Base-by-base conservation (phyloP, 495 filamentous ascomycete species). In the Lasiosphaeria hispida region DNA sequence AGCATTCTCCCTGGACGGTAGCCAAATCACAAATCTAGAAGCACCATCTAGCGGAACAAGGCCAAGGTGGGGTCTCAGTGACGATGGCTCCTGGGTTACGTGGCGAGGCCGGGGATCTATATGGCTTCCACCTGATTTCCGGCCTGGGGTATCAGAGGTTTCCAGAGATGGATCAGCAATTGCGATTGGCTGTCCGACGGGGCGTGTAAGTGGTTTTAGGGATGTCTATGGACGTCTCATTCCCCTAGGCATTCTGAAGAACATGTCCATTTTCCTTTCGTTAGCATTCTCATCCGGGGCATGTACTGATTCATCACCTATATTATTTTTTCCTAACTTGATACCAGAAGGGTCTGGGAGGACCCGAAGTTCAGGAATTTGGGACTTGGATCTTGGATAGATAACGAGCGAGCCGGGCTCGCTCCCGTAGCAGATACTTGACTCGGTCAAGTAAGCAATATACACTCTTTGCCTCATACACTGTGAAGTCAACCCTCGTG, bases 121-220 rank as follows among this genome's bases (percentile, higher is more conserved):
- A 44, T 44, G 42, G 42, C 42, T 44, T 44, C 42, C 42, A 44
- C 42, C 42, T 44, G 42, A 44, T 44, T 44, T 44, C 42, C 42
- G 42, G 8, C 42, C 42, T 44, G 11, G 15, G 42, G 42, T 8
- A 44, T 44, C 15, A 44, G 42, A 44, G 4, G 15, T 44, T 44
- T 44, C 42, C 42, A 44, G 42, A 44, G 42, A 44, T 44, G 42
- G 42, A 44, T 44, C 42, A 13, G 42, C 42, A 44, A 44, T 44
- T 44, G 42, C 42, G 5, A 44, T 44, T 8, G 42, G 42, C 42
- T 13, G 42, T 44, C 42, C 42, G 42, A 44, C 42, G 18, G 42
- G 42, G 42, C 42, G 15, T 44, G 42, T 44, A 13, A 13, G 42
- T 44, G 8, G n/a, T 44, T 44, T 44, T 44, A 8, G 15, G 42